Conservation (phyloP, 2,329 filamentous ascomycete species). For the Aspergillus aculeatinus region DNA sequence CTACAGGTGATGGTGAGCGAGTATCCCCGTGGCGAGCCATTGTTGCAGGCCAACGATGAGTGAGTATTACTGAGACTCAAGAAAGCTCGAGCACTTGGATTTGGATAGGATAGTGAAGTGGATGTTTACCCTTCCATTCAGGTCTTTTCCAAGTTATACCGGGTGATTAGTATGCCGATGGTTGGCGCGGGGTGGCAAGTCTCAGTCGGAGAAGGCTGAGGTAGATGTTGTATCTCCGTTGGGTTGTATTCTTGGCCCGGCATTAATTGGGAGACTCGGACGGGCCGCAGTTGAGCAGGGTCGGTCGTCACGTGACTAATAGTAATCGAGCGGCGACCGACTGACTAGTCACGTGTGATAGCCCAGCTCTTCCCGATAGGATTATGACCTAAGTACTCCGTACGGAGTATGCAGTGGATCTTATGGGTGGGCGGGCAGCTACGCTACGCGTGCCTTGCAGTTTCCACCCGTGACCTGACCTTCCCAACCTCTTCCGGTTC, state of each 20-base stretch:
- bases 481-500: slow-evolving; percentile 31
- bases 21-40: slow-evolving; percentile 63
- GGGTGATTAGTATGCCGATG: slow-evolving; percentile 6
- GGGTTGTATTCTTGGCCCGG: slow-evolving; percentile 2
- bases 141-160: neutral
- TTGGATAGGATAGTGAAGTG: slow-evolving; percentile 19
- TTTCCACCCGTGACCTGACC: no score
- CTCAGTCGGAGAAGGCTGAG: neutral
- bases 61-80: slow-evolving; percentile 48
- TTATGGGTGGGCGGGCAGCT: no score
- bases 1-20: slow-evolving; percentile 92
- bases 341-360: neutral
- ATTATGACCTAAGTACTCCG: neutral
- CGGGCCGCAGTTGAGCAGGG: neutral
- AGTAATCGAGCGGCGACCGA: neutral
- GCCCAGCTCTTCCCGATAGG: neutral
- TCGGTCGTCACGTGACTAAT: slow-evolving; percentile 13
- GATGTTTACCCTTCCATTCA: slow-evolving; percentile 27
- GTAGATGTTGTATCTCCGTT: neutral
- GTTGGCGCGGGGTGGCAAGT: slow-evolving; percentile 4
- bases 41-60: slow-evolving; percentile 54
- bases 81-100: slow-evolving; percentile 26
- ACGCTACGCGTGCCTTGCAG: no score
- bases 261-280: slow-evolving; percentile 4
- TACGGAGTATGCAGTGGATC: no score